These are phyloP conservation scores for Solanum stenotomum DNA, from an alignment of 257 asterid species.

Conservation along the genomic window DNA sequence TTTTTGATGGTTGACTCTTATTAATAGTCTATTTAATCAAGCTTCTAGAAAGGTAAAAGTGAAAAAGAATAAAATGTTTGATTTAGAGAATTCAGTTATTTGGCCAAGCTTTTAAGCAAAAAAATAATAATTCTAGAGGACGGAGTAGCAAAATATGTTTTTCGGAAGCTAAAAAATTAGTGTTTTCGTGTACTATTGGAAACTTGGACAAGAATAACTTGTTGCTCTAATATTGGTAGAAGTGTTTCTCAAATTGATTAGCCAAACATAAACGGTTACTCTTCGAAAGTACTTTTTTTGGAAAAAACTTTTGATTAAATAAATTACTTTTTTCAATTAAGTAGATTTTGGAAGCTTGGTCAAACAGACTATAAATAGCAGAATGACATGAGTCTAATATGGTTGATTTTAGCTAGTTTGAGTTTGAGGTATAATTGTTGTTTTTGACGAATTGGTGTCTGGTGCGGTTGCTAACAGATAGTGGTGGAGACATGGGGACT, in stretches of 20 bases:
- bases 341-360: neutral
- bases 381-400: neutral
- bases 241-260: neutral
- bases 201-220: neutral
- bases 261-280: neutral
- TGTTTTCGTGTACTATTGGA: neutral
- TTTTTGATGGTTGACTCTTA: neutral
- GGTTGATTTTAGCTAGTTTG: neutral
- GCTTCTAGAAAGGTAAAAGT: neutral
- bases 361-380: neutral
- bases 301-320: neutral
- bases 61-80: no score
- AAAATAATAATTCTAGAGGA: neutral
- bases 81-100: no score
- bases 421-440: neutral
- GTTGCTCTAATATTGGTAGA: neutral
- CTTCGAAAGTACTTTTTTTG: neutral
- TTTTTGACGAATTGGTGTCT: neutral
- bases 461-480: slow-evolving; percentile 16
- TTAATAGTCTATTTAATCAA: neutral
- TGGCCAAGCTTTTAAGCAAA: no score
- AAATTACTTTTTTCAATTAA: neutral
- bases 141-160: neutral
- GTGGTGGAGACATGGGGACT: slow-evolving; percentile 61
- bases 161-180: neutral